Conservation (phyloP, 352 stramenopile genomes). For the Albugo candida region DNA sequence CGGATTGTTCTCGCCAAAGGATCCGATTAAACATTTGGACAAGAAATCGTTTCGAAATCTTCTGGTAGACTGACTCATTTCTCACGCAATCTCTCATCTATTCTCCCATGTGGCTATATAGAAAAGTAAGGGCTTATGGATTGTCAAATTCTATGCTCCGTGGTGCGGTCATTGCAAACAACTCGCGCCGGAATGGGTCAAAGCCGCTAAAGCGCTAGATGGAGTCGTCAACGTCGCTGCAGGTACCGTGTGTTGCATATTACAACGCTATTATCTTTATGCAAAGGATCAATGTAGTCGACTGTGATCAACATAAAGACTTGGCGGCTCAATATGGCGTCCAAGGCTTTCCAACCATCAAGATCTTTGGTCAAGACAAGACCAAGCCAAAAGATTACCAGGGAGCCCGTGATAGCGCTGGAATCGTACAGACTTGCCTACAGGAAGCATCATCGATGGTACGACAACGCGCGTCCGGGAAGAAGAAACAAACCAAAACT, state of each 20-base stretch:
- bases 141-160: slow-evolving; percentile 91
- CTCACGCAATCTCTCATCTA: no score
- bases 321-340: slow-evolving; percentile 79
- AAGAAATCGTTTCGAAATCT: no score
- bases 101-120: slow-evolving; percentile 3
- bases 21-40: no score
- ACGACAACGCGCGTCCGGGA: slow-evolving; percentile 46
- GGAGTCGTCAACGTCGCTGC: slow-evolving; percentile 81
- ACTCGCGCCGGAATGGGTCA: slow-evolving; percentile 83
- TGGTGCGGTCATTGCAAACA: slow-evolving; percentile 92
- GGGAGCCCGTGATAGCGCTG: slow-evolving; percentile 58
- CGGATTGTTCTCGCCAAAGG: no score
- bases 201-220: slow-evolving; percentile 72
- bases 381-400: slow-evolving; percentile 53
- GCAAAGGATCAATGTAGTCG: slow-evolving; percentile 13
- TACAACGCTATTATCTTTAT: not conserved
- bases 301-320: slow-evolving; percentile 62
- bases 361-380: slow-evolving; percentile 81
- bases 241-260: slow-evolving; percentile 8
- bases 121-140: slow-evolving; percentile 65
- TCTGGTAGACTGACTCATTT: no score
- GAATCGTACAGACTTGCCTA: slow-evolving; percentile 71
- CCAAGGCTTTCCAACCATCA: slow-evolving; percentile 87
- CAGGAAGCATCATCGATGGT: slow-evolving; percentile 49
- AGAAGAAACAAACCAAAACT: slow-evolving; percentile 10